These are phyloP conservation scores for Heterobasidion annosum DNA, from an alignment of 1,284 basidiomycete genomes.

Conservation along the genomic window DNA sequence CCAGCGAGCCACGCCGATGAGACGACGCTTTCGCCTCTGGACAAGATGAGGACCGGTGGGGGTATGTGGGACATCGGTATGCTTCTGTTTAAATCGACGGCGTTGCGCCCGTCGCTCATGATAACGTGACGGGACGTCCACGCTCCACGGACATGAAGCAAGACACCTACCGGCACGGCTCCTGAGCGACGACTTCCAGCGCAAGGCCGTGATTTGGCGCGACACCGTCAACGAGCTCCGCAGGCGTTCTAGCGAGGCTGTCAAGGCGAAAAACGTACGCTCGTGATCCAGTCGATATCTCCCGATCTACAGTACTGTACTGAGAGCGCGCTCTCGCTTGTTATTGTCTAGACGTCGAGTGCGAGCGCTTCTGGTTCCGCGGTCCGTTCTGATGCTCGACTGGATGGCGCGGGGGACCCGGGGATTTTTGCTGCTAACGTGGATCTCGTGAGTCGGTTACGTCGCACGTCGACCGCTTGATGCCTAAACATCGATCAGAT, in stretches of 20 bases:
- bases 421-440: no score
- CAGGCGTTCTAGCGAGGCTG: background rate
- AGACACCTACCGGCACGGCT: constrained; percentile 31
- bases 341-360: background rate
- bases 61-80: constrained; percentile 6
- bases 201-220: constrained; percentile 27
- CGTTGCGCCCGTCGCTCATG: no score
- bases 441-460: no score
- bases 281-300: background rate
- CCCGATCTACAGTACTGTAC: background rate
- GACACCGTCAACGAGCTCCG: constrained; percentile 5
- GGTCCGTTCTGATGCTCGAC: background rate
- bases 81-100: constrained; percentile 1
- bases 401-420: background rate
- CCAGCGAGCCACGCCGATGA: background rate
- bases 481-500: constrained; percentile 18
- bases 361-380: background rate
- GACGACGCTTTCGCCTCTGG: background rate
- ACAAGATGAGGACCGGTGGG: background rate
- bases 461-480: no score
- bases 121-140: no score
- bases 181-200: constrained; percentile 32
- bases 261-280: background rate
- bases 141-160: constrained; percentile 9
- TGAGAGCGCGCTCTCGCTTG: no score